Base-by-base conservation (phyloP, 2,329 filamentous ascomycete species). In the Xylariaceae sp. region DNA sequence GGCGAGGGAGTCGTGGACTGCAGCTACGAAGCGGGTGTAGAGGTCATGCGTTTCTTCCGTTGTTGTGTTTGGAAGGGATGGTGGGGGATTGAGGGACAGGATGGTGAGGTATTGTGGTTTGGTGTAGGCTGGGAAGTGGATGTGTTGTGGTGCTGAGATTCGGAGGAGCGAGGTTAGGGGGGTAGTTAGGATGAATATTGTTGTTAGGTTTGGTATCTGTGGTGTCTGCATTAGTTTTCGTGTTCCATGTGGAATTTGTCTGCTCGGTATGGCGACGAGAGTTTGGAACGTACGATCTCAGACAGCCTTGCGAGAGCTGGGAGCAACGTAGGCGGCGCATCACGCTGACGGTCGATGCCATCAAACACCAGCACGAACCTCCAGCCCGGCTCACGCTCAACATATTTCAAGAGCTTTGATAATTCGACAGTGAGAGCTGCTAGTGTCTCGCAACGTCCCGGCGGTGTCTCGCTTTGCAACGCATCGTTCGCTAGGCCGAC, bases 281-380 rank as follows among this genome's bases (percentile, higher is more conserved):
- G 17, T 45, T 19, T 7, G 34, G 34, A 17, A 73, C 85, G 62
- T 73, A 94, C 89, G 55, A 87, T 80, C 69, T 97, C 91, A 13
- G 89, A 87, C 17, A 99, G 70, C 55, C 92, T 81, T 18, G 88
- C 89, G 56, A 99, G 73, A 12, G 89, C 91, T 31, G 92, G 86
- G 5, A 96, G 73, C 13, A 97, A 72, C 1, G 90, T 96, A 2
- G 84, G 79, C 6, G 88, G 83, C 6, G 88, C 84, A 65, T 97
- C 93, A 63, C 87, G 80, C 68, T 96, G 89, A 56, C 80, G 82
- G 68, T 97, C 93, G 51, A 97, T 86, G 11, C 84, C 89, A 73
- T 97, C 94, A 57, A 97, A 80, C 11, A 97, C 89, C 52, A 97
- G 71, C 9, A 93, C 84, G 61, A 96, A 91, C 58, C 86, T 84